Percentiles rank a stretch among this genome's conserved stretches.
These are phyloP conservation scores for Termitomyces sp. DNA, from an alignment of 768 basidiomycete genomes.

Conservation along the genomic window DNA sequence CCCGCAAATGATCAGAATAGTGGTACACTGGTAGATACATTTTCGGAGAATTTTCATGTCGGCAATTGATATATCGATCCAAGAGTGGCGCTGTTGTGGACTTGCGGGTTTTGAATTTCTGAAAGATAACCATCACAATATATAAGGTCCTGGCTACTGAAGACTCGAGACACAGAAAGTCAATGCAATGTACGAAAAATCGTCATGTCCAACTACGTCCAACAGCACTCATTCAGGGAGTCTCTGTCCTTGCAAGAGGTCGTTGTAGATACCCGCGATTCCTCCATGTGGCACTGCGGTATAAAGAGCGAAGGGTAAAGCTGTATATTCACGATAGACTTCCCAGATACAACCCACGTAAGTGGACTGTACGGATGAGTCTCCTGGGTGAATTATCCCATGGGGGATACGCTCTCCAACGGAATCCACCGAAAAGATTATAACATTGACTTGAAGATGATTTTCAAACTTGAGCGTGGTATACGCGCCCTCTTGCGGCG, in stretches of 20 bases:
- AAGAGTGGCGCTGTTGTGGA: too few species aligned
- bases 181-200: background rate
- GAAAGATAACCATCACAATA: background rate
- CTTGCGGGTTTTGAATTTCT: too few species aligned
- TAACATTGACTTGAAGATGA: slow-evolving; percentile 1
- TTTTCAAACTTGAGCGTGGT: slow-evolving; percentile 12
- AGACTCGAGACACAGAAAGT: background rate
- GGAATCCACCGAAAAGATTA: slow-evolving; percentile 2
- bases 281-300: background rate
- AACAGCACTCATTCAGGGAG: background rate
- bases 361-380: slow-evolving; percentile 2
- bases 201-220: too few species aligned
- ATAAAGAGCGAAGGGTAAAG: slow-evolving; percentile 3
- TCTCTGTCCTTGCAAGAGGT: background rate
- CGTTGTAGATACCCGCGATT: background rate
- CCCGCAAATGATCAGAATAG: too few species aligned
- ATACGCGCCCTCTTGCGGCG: background rate
- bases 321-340: background rate
- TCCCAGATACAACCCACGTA: slow-evolving; percentile 6
- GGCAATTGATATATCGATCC: too few species aligned
- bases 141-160: background rate
- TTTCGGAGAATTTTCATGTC: too few species aligned
- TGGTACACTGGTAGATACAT: too few species aligned
- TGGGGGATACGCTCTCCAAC: background rate
- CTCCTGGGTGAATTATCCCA: slow-evolving; percentile 1